A percentile compares a stretch with the other conserved stretches of the same genome.
Conservation (phyloP, 495 filamentous ascomycete species). For the Penicillium daleae region DNA sequence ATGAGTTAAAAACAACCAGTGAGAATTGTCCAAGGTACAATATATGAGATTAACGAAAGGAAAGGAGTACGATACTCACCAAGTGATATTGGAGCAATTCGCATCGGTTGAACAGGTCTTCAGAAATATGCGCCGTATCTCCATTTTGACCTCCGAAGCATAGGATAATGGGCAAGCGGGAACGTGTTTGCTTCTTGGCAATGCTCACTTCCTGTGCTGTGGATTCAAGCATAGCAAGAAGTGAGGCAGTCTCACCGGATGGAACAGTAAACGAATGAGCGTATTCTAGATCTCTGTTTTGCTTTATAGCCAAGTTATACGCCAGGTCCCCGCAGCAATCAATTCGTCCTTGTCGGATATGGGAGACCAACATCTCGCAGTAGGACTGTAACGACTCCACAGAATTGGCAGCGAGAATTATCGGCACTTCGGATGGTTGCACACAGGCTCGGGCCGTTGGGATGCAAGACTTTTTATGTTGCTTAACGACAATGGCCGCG, state of each 20-base stretch:
- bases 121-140: slow-evolving; percentile 23
- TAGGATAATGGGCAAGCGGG: slow-evolving; percentile 26
- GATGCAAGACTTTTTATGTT: not conserved
- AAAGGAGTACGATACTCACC: not conserved
- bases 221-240: not conserved
- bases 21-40: not conserved
- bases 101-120: slow-evolving; percentile 32
- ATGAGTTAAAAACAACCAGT: not conserved
- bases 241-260: not conserved
- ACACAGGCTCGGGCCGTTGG: not conserved
- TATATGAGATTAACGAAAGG: too few relatives aligned
- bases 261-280: not conserved
- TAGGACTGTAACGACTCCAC: not conserved
- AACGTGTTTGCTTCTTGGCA: not conserved
- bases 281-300: not conserved
- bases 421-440: not conserved
- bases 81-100: slow-evolving; percentile 35
- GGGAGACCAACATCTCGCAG: not conserved
- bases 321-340: not conserved
- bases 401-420: not conserved
- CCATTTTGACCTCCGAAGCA: slow-evolving; percentile 42
- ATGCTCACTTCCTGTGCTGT: not conserved
- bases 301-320: not conserved
- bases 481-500: not conserved
- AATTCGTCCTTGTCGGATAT: not conserved